Base-by-base conservation (phyloP, 805 yeast genomes). In the Suhomyces kilbournensis region DNA sequence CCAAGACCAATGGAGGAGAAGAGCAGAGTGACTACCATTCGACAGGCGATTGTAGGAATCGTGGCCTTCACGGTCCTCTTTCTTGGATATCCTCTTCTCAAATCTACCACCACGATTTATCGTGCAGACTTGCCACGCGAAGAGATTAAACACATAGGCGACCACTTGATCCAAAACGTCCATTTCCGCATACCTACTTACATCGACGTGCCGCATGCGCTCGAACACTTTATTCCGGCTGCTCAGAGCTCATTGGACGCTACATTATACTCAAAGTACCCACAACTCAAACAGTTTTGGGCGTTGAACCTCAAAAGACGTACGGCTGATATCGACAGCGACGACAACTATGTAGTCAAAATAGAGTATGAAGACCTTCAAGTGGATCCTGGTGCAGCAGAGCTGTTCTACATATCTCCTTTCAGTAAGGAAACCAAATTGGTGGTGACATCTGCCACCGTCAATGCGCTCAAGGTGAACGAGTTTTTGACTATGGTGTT, bases 91-190 rank as follows among this genome's bases (percentile, higher is more conserved):
- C 69, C 69, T 10, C 52, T 62, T 46, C 61, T 65, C 50, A 32
- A 34, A 22, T 26, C 32, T 10, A 85, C 93, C 17, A 85, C 93
- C 3, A 68, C 82, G 2, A 80, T 85, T 17, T 77, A 83, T 59
- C 71, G 91, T 50, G 88, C 90, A 2, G 76, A 76, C 38, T 71
- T 88, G 38, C 89, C 89, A 14, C 60, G 71, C 10, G 69, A 66
- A 1, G 70, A 71, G 43, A 74, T 85, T 46, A 62, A 70, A 15
- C 52, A 56, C 17, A 60, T 68, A 58, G 64, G 70, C 50, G 22
- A 55, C 46, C 49, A 62, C 52, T 56, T 78, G 58, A 49, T 52
- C 46, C 48, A 61, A 15, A 50, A 63, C 25, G 49, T 73, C 30
- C 48, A 60, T 17, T 64, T 70, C 54, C 61, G 66, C 19, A 67